phyloP scores from a whole-genome alignment of 2,329 filamentous ascomycete species.

The Kalaharituber pfeilii region DNA sequence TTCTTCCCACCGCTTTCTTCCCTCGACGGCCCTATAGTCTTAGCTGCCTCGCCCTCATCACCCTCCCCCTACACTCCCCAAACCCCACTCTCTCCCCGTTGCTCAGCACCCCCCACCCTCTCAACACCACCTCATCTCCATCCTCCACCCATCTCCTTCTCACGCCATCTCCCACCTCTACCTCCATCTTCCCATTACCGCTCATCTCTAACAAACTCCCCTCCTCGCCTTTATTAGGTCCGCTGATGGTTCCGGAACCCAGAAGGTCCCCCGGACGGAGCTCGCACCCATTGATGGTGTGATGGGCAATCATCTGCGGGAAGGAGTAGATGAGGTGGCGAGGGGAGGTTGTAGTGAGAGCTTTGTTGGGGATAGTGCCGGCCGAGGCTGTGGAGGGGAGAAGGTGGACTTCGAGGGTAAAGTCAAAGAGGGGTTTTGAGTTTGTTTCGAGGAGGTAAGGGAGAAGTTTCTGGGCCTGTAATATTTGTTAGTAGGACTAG shows the following conservation, averaged over 20 bases:
- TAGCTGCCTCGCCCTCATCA: no score
- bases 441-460: conserved; percentile 48
- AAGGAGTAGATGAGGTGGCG: conserved; percentile 65
- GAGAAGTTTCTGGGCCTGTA: conserved; percentile 29
- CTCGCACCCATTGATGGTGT: conserved; percentile 57
- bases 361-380: not conserved
- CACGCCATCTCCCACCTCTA: conserved; percentile 31
- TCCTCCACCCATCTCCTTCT: conserved; percentile 56
- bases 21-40: no score
- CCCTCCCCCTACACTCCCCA: conserved; percentile 48
- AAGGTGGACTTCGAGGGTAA: conserved; percentile 49
- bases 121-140: conserved; percentile 51
- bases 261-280: conserved; percentile 58
- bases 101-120: conserved; percentile 37
- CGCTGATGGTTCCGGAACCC: conserved; percentile 64
- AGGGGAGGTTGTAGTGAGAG: conserved; percentile 43
- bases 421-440: conserved; percentile 46
- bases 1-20: no score
- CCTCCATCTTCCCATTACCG: conserved; percentile 45
- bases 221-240: conserved; percentile 38
- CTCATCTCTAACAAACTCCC: conserved; percentile 59
- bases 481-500: not conserved
- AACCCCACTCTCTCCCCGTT: conserved; percentile 53
- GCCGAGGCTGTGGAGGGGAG: not conserved
- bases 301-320: conserved; percentile 66